phyloP scores from a whole-genome alignment of 495 filamentous ascomycete species.

The Baudoinia panamericana region DNA sequence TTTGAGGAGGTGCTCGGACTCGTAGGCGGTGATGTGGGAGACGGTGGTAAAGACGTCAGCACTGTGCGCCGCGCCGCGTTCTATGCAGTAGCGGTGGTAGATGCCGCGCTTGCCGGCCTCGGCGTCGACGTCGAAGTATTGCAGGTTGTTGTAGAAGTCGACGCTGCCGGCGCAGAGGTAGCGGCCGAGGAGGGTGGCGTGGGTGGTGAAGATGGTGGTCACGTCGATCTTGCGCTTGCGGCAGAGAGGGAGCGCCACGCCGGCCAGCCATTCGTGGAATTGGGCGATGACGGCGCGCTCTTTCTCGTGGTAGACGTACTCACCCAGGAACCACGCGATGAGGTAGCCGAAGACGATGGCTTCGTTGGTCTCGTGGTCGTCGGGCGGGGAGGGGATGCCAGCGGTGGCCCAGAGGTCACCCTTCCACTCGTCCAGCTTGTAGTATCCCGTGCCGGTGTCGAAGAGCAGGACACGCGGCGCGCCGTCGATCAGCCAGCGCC shows the following conservation, averaged over 20 bases:
- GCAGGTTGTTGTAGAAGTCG: constrained; percentile 98
- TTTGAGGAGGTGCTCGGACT: constrained; percentile 94
- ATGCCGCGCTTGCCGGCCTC: constrained; percentile 97
- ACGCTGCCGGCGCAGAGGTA: constrained; percentile 96
- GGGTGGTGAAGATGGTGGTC: constrained; percentile 97
- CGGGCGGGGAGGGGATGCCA: constrained; percentile 81
- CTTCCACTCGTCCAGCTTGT: constrained; percentile 93
- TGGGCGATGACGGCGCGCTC: constrained; percentile 85
- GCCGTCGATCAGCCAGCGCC: constrained; percentile 94
- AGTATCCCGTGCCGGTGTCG: constrained; percentile 84
- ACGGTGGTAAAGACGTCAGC: constrained; percentile 97
- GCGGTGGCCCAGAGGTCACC: constrained; percentile 84
- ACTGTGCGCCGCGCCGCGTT: constrained; percentile 79
- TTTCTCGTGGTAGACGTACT: constrained; percentile 91
- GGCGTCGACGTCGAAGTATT: constrained; percentile 90
- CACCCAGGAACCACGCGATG: constrained; percentile 95
- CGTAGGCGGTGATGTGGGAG: constrained; percentile 95
- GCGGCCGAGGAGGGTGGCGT: constrained; percentile 84
- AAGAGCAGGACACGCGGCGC: constrained; percentile 88
- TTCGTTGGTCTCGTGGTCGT: constrained; percentile 92
- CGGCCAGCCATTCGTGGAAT: constrained; percentile 97
- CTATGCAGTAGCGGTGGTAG: constrained; percentile 97
- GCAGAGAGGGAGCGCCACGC: constrained; percentile 84
- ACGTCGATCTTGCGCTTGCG: constrained; percentile 91
- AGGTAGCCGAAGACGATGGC: constrained; percentile 95